A percentile compares a stretch with the other conserved stretches of the same genome.
These are phyloP conservation scores for Detonula confervacea DNA, from an alignment of 352 stramenopile genomes.

Conservation along the genomic window DNA sequence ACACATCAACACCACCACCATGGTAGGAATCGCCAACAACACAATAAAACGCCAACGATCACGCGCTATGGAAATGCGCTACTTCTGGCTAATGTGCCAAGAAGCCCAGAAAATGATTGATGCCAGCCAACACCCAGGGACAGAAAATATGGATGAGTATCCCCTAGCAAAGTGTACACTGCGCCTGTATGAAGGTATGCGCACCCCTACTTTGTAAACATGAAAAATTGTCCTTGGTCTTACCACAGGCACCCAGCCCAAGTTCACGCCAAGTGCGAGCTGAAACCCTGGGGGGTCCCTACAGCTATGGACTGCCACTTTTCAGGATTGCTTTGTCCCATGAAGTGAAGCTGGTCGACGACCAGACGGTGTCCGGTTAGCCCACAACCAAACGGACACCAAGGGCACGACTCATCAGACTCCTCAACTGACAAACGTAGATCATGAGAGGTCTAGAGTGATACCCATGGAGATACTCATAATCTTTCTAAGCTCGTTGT, in stretches of 20 bases:
- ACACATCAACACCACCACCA: background rate
- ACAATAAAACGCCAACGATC: constrained; percentile 3
- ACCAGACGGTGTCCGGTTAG: no score
- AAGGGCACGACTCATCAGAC: no score
- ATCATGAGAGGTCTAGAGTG: no score
- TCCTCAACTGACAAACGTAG: no score
- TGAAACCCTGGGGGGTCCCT: background rate
- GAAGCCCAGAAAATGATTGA: background rate
- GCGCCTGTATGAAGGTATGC: background rate
- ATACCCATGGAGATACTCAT: no score
- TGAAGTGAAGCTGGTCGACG: background rate
- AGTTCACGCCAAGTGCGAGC: constrained; percentile 1
- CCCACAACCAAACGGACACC: no score
- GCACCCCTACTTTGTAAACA: background rate
- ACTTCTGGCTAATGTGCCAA: constrained; percentile 1
- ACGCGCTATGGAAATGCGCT: background rate
- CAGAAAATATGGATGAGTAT: constrained; percentile 4
- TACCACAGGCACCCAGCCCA: background rate
- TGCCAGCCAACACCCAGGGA: background rate
- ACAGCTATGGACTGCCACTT: background rate
- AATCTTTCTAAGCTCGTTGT: no score
- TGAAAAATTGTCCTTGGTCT: background rate
- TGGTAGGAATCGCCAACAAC: background rate
- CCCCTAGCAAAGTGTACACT: background rate
- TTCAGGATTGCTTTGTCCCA: background rate